Evolutionary conservation across 345 rosid species (phyloP).

Genomic region (Populus ilicifolia): DNA sequence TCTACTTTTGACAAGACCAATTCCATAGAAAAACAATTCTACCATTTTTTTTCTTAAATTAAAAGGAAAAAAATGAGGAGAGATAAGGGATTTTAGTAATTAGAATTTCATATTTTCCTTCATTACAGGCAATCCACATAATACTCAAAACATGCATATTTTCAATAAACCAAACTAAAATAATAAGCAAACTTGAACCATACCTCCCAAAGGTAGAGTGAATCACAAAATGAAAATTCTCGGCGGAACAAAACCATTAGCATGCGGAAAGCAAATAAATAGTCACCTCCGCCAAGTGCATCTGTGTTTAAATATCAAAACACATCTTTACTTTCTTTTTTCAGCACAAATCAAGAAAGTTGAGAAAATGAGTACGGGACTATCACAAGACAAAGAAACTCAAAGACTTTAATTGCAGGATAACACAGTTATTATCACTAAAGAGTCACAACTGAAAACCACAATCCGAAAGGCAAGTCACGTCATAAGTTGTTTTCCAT

Average conservation of each 20-base stretch:
- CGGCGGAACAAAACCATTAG: conserved; percentile 95
- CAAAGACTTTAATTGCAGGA: neutral
- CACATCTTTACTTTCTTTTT: neutral
- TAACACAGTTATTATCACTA: neutral
- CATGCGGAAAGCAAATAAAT: conserved; percentile 94
- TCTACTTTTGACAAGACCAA: neutral
- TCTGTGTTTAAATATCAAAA: conserved; percentile 43
- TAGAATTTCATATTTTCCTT: neutral
- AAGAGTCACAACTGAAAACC: conserved; percentile 3
- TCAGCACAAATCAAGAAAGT: conserved; percentile 4
- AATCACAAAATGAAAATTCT: conserved; percentile 92
- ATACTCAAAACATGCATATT: neutral
- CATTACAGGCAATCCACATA: neutral
- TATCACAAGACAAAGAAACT: neutral
- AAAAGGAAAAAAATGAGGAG: neutral
- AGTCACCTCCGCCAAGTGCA: conserved; percentile 92
- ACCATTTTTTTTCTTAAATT: neutral
- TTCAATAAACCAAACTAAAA: conserved; percentile 3
- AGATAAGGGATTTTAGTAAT: neutral
- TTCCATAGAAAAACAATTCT: neutral
- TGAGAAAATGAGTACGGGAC: neutral
- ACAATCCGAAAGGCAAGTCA: neutral
- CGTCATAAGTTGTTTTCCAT: neutral
- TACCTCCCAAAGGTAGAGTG: conserved; percentile 99
- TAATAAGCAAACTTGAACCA: conserved; percentile 2